Evolutionary conservation across 1,284 basidiomycete genomes (phyloP).

Genomic region (Rhodotorula sp.): DNA sequence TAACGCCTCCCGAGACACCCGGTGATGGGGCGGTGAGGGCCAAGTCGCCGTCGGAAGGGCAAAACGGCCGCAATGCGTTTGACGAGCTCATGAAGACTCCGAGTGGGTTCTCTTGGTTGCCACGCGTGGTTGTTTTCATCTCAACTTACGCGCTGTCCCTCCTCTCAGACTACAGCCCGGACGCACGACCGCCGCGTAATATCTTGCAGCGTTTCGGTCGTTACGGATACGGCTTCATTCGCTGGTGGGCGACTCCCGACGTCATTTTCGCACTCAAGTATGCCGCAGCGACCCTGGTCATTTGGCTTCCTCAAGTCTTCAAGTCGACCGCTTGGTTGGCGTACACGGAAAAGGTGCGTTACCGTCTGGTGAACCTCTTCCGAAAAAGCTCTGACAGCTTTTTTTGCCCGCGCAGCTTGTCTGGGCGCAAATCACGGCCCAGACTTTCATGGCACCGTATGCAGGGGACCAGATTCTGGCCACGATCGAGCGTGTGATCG

Average conservation of each 20-base stretch:
- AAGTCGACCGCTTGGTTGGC: conserved; percentile 53
- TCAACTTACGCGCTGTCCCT: neutral
- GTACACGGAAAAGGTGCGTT: conserved; percentile 55
- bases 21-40: neutral
- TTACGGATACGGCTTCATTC: conserved; percentile 49
- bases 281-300: conserved; percentile 56
- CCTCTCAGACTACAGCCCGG: conserved; percentile 54
- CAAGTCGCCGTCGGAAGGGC: neutral
- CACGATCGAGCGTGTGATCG: conserved; percentile 24
- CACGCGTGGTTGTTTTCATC: rapidly evolving
- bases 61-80: neutral
- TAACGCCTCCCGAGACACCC: neutral
- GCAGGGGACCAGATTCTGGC: conserved; percentile 60
- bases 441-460: conserved; percentile 58
- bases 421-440: conserved; percentile 57
- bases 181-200: conserved; percentile 56
- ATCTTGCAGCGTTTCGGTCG: conserved; percentile 52
- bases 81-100: neutral
- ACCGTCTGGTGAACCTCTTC: too few relatives aligned
- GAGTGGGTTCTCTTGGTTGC: neutral
- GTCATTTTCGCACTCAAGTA: conserved; percentile 61
- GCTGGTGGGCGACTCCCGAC: conserved; percentile 55
- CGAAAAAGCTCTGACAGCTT: neutral
- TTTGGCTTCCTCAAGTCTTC: conserved; percentile 61
- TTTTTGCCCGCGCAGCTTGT: neutral